Conservation (phyloP, 78 protist species). For the Dictyostelium brefeldianum region DNA sequence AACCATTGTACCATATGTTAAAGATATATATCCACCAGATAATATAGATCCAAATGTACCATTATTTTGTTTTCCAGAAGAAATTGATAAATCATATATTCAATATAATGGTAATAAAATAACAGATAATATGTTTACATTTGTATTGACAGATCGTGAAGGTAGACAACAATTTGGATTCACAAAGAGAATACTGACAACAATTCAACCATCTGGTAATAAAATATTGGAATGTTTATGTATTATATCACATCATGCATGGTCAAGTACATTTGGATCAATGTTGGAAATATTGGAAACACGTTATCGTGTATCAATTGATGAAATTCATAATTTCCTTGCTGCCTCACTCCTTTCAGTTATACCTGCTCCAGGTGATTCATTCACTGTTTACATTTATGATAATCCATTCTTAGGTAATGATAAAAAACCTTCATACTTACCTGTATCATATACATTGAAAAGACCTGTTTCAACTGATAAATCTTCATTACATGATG, state of each 20-base stretch:
- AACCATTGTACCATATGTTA: slow-evolving; percentile 73
- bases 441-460: slow-evolving; percentile 47
- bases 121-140: slow-evolving; percentile 42
- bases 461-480: slow-evolving; percentile 61
- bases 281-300: slow-evolving; percentile 49
- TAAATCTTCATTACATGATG: slow-evolving; percentile 73
- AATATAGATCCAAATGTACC: slow-evolving; percentile 79
- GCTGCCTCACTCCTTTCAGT: slow-evolving; percentile 67
- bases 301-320: slow-evolving; percentile 60
- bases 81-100: slow-evolving; percentile 52
- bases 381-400: slow-evolving; percentile 64
- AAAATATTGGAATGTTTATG: slow-evolving; percentile 51
- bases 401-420: slow-evolving; percentile 41
- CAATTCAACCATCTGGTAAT: background rate
- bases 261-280: slow-evolving; percentile 54
- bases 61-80: slow-evolving; percentile 77
- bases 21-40: slow-evolving; percentile 81
- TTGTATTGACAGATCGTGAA: slow-evolving; percentile 66
- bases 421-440: background rate
- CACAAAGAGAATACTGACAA: slow-evolving; percentile 52
- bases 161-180: slow-evolving; percentile 81
- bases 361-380: slow-evolving; percentile 76
- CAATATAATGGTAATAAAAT: background rate
- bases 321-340: slow-evolving; percentile 60
- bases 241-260: slow-evolving; percentile 59